Evolutionary conservation across 2,329 filamentous ascomycete genomes (phyloP).

Genomic region (Talaromyces atroroseus): DNA sequence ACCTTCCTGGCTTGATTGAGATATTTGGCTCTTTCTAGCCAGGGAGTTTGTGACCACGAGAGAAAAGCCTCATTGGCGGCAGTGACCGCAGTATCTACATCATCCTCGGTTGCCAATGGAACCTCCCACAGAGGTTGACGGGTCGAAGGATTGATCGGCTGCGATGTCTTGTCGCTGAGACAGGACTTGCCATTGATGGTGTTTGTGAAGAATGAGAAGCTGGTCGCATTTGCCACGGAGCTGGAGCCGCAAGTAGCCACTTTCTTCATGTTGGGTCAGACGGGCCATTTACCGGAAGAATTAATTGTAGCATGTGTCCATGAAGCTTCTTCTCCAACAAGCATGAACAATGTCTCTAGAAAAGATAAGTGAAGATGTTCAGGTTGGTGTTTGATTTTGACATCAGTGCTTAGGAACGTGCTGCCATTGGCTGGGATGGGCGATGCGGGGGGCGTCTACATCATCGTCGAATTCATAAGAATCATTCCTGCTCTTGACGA

Average conservation of each 20-base stretch:
- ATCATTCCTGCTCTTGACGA: too few species aligned
- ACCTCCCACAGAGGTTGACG: slow-evolving; percentile 42
- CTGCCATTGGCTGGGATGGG: too few species aligned
- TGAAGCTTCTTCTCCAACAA: too few species aligned
- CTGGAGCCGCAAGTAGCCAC: background rate
- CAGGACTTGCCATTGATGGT: slow-evolving; percentile 42
- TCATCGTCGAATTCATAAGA: too few species aligned
- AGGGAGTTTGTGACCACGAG: slow-evolving; percentile 43
- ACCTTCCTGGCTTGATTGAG: slow-evolving; percentile 39
- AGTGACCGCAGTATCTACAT: slow-evolving; percentile 44
- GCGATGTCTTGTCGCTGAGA: slow-evolving; percentile 27
- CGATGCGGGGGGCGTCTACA: too few species aligned
- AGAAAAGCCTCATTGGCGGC: slow-evolving; percentile 44
- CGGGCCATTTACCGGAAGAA: too few species aligned
- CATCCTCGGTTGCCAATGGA: slow-evolving; percentile 38
- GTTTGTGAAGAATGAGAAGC: slow-evolving; percentile 38
- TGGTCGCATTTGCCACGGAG: background rate
- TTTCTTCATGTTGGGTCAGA: background rate
- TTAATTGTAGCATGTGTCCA: too few species aligned
- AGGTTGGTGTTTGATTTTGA: too few species aligned
- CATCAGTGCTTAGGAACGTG: too few species aligned
- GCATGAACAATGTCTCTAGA: too few species aligned
- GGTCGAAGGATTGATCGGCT: slow-evolving; percentile 43
- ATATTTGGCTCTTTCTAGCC: slow-evolving; percentile 39
- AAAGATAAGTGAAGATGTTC: too few species aligned